These are phyloP conservation scores for Diutina ranongensis DNA, from an alignment of 1,139 yeast genomes.

Conservation along the genomic window DNA sequence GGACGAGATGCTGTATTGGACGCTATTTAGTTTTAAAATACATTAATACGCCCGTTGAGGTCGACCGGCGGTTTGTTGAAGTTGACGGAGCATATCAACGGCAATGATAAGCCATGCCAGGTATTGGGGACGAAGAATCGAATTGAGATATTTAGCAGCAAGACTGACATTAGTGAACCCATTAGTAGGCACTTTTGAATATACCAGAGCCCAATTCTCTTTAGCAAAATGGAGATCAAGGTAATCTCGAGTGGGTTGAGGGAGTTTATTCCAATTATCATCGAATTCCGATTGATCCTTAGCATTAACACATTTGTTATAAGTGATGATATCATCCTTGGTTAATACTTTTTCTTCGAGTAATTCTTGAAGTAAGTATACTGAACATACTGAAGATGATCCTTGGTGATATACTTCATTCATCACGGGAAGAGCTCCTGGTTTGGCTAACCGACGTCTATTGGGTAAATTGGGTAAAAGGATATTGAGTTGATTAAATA, in stretches of 20 bases:
- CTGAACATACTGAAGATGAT: not conserved
- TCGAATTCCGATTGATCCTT: not conserved
- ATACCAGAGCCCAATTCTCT: not conserved
- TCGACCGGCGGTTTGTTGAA: not conserved
- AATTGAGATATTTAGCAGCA: not conserved
- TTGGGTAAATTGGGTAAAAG: not conserved
- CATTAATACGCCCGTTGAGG: no score
- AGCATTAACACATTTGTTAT: not conserved
- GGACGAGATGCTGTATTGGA: conserved; percentile 41
- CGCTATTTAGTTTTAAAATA: conserved; percentile 19
- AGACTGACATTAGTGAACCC: not conserved
- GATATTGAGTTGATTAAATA: not conserved
- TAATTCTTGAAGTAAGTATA: not conserved
- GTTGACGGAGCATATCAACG: not conserved
- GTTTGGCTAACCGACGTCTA: not conserved
- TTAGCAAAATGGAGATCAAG: not conserved
- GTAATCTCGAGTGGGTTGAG: not conserved
- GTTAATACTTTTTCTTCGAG: not conserved
- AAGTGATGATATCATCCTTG: not conserved
- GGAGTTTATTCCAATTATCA: not conserved
- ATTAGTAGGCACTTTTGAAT: not conserved
- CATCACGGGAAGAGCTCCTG: not conserved
- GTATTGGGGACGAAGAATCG: not conserved
- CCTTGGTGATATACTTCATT: not conserved
- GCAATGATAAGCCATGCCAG: not conserved